phyloP scores from a whole-genome alignment of 2,329 filamentous ascomycete species.

The Parastagonospora avenae region DNA sequence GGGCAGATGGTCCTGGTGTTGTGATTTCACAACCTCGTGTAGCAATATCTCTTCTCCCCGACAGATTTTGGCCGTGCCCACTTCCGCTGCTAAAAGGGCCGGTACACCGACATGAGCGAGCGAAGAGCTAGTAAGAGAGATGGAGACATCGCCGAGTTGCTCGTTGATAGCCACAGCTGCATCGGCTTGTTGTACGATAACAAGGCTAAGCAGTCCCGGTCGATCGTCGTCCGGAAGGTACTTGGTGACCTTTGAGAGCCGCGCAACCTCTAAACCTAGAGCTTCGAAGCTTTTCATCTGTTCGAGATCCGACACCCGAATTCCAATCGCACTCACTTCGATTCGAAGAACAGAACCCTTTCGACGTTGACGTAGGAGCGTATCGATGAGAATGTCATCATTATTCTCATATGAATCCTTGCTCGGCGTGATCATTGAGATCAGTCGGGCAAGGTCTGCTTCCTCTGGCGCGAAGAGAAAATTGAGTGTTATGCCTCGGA shows the following conservation, averaged over 20 bases:
- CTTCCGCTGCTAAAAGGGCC: slow-evolving; percentile 76
- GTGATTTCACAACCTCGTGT: slow-evolving; percentile 59
- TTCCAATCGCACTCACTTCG: slow-evolving; percentile 67
- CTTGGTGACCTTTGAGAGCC: slow-evolving; percentile 85
- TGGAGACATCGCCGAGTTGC: slow-evolving; percentile 66
- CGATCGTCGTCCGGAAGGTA: slow-evolving; percentile 95
- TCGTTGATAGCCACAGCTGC: slow-evolving; percentile 68
- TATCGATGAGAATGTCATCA: slow-evolving; percentile 94
- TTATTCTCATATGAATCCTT: slow-evolving; percentile 87
- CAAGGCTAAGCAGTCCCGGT: slow-evolving; percentile 81
- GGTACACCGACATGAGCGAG: slow-evolving; percentile 76
- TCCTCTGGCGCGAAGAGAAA: slow-evolving; percentile 76
- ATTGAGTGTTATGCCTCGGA: slow-evolving; percentile 70
- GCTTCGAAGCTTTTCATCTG: slow-evolving; percentile 71
- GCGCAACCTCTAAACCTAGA: slow-evolving; percentile 78
- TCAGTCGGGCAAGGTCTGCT: slow-evolving; percentile 77
- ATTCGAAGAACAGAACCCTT: slow-evolving; percentile 83
- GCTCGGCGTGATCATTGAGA: slow-evolving; percentile 88
- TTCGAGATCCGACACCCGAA: slow-evolving; percentile 66
- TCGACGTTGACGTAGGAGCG: slow-evolving; percentile 79
- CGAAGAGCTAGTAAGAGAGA: slow-evolving; percentile 29
- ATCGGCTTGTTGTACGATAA: slow-evolving; percentile 67
- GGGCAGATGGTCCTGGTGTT: slow-evolving; percentile 54
- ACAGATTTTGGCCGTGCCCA: slow-evolving; percentile 65
- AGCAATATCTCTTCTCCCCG: slow-evolving; percentile 78